These are phyloP conservation scores for Hypoxylon sp. DNA, from an alignment of 2,329 filamentous ascomycete species.

Conservation along the genomic window DNA sequence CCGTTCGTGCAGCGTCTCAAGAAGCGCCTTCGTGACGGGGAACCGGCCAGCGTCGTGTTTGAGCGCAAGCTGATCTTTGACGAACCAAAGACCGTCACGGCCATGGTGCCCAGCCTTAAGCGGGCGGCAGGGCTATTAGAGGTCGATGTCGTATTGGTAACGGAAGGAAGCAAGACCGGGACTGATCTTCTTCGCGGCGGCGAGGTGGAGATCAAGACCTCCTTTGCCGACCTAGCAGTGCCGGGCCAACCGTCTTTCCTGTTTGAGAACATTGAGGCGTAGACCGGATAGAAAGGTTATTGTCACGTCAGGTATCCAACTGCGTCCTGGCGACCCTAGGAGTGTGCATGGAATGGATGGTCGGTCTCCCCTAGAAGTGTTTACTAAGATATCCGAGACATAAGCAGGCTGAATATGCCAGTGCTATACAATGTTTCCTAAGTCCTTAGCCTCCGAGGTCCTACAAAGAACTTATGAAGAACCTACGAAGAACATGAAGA, in stretches of 20 bases:
- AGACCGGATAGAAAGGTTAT: conserved; percentile 24
- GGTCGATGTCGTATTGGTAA: conserved; percentile 35
- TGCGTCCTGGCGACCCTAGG: background rate
- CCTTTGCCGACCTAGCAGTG: conserved; percentile 79
- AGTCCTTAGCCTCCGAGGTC: background rate
- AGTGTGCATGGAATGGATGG: conserved; percentile 2
- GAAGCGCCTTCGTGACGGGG: conserved; percentile 81
- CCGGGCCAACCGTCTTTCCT: conserved; percentile 86
- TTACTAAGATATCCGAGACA: background rate
- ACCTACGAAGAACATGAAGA: background rate
- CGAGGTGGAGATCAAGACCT: conserved; percentile 75
- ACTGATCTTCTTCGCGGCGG: conserved; percentile 32
- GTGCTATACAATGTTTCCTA: background rate
- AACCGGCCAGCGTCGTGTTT: conserved; percentile 78
- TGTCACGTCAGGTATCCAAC: background rate
- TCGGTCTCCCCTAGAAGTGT: background rate
- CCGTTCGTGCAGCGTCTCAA: conserved; percentile 93
- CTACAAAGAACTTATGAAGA: background rate
- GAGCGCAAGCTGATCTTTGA: conserved; percentile 90
- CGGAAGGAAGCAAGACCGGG: conserved; percentile 35
- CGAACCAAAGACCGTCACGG: conserved; percentile 79
- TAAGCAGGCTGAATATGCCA: background rate
- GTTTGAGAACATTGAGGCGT: conserved; percentile 81
- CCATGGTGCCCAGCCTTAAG: conserved; percentile 86
- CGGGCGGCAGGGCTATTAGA: conserved; percentile 69